These are phyloP conservation scores for Mucor velutinosus DNA, from an alignment of 371 early-diverging fungal genomes.

Conservation along the genomic window DNA sequence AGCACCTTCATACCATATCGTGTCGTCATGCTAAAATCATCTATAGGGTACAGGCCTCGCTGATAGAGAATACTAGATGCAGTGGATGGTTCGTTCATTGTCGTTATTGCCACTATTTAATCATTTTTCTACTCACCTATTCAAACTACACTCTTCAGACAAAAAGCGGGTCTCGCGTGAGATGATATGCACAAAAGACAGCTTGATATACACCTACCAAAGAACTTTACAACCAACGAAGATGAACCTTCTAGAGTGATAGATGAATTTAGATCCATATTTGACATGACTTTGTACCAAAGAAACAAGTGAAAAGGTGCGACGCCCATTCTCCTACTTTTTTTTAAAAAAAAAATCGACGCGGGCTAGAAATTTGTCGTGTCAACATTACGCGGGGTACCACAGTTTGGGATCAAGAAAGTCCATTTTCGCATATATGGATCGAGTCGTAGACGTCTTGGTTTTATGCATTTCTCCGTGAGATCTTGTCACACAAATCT, in stretches of 20 bases:
- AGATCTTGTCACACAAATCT: too few species aligned
- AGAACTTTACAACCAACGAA: constrained; percentile 80
- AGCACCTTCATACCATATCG: constrained; percentile 84
- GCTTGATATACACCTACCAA: constrained; percentile 55
- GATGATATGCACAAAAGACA: neutral
- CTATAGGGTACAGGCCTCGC: constrained; percentile 86
- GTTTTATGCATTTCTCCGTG: too few species aligned
- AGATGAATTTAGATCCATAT: neutral
- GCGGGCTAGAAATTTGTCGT: neutral
- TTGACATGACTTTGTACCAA: neutral
- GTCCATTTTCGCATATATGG: too few species aligned
- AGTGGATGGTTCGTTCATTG: neutral
- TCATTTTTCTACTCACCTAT: constrained; percentile 59
- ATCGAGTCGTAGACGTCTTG: too few species aligned
- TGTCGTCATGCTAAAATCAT: constrained; percentile 80
- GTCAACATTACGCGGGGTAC: neutral
- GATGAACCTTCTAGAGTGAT: neutral
- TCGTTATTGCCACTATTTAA: neutral
- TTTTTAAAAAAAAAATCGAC: neutral
- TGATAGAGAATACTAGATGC: constrained; percentile 79
- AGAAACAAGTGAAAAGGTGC: neutral
- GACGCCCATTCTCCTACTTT: neutral
- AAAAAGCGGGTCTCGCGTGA: neutral
- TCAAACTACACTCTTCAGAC: constrained; percentile 70
- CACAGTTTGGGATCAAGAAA: too few species aligned